Base-by-base conservation (phyloP, 805 yeast genomes). In the Schwanniomyces yamadae region DNA sequence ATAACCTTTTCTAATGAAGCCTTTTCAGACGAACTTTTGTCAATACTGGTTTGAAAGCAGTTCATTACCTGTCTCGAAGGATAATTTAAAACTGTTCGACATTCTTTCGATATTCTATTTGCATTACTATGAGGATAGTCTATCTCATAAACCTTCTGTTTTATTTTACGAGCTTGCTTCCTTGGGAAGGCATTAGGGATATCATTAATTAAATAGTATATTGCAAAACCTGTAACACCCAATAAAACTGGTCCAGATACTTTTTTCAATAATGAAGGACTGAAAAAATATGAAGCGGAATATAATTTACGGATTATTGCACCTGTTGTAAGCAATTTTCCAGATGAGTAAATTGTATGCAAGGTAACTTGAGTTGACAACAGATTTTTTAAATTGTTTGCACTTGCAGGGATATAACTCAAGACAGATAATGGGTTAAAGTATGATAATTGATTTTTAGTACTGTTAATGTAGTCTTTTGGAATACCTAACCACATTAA, bases 121-220 rank as follows among this genome's bases (percentile, higher is more conserved):
- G 96, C 80, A 55, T 90, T 91, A 29, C 69, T 50, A 48, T 84
- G 93, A 9, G 85, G 80, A 50, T 89, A 93, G 41, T 90, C 96
- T 47, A 80, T 60, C 11, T 74, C 76, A 27, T 69, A 69, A 22
- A 93, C 66, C 50, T 82, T 84, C 5, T 54, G 54, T 44, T 75
- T 76, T 46, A 91, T 75, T 58, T 84, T 87, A 31, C 73, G 69
- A 0, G 93, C 88, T 40, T 88, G 73, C 39, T 89, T 89, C 46
- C 88, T 70, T 13, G 96, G 95, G 49, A 87, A 78, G 0, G 97
- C 95, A 49, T 83, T 77, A 2, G 97, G 97, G 10, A 95, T 78
- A 57, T 93, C 98, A 40, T 72, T 69, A 13, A 88, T 64, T 39
- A 89, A 55, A 50, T 85, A 88, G 26, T 78, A 77, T 0, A 75